Conservation (phyloP, 352 stramenopile species). For the Phytophthora cactorum region DNA sequence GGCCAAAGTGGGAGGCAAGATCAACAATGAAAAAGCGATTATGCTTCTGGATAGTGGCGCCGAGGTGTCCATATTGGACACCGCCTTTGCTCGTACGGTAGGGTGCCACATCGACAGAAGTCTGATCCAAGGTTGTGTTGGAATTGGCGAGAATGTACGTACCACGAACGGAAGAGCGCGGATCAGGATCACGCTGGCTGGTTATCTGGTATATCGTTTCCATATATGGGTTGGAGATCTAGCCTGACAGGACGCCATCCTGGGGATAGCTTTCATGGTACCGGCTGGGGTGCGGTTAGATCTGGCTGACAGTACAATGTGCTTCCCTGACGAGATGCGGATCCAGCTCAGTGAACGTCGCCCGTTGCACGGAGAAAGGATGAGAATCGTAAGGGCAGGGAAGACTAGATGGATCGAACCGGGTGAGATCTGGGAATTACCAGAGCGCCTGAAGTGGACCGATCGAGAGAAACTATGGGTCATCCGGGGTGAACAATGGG, state of each 20-base stretch:
- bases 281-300: neutral
- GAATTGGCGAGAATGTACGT: neutral
- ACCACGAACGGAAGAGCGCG: neutral
- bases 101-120: neutral
- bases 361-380: neutral
- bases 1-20: conserved; percentile 16
- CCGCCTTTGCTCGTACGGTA: conserved; percentile 4
- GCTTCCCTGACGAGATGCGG: neutral
- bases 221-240: neutral
- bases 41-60: conserved; percentile 30
- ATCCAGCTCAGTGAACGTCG: neutral
- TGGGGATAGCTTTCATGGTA: neutral
- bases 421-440: neutral
- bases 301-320: neutral
- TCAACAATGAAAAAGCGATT: conserved; percentile 27
- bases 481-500: neutral
- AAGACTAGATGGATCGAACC: neutral
- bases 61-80: conserved; percentile 29
- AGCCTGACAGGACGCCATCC: neutral
- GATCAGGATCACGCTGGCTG: neutral
- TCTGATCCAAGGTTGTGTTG: neutral
- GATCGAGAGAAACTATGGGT: neutral
- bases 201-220: neutral
- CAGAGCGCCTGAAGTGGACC: neutral
- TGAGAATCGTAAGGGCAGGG: neutral